Conservation (phyloP, 495 filamentous ascomycete genomes). For the Xylaria nigripes region DNA sequence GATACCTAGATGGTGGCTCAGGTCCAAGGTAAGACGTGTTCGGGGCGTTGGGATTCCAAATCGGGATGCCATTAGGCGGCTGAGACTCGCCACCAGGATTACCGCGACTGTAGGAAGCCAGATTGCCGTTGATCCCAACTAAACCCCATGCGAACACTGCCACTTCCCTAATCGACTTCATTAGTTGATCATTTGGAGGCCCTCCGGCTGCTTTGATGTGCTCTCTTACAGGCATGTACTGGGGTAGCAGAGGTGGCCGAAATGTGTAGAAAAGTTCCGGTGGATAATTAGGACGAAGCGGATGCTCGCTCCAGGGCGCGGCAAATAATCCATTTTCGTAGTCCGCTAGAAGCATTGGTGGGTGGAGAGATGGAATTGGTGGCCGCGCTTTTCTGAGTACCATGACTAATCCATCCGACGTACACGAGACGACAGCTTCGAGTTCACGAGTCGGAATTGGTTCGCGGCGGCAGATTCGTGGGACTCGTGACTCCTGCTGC, state of each 20-base stretch:
- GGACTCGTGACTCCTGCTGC: slow-evolving; percentile 1
- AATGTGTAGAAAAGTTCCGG: slow-evolving; percentile 36
- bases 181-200: slow-evolving; percentile 54
- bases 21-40: slow-evolving; percentile 14
- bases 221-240: slow-evolving; percentile 38
- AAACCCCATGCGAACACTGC: slow-evolving; percentile 79
- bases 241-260: slow-evolving; percentile 33
- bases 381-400: slow-evolving; percentile 70
- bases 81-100: slow-evolving; percentile 50
- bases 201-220: slow-evolving; percentile 40
- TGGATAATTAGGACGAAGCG: slow-evolving; percentile 38
- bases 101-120: slow-evolving; percentile 58
- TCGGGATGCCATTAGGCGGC: slow-evolving; percentile 48
- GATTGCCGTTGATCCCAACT: slow-evolving; percentile 69
- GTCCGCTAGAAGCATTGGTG: slow-evolving; percentile 38
- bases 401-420: slow-evolving; percentile 81
- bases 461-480: slow-evolving; percentile 11
- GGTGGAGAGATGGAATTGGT: slow-evolving; percentile 50
- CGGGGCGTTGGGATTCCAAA: slow-evolving; percentile 39
- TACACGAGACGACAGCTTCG: slow-evolving; percentile 84
- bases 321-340: slow-evolving; percentile 66
- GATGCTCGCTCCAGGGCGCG: slow-evolving; percentile 65
- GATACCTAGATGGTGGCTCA: slow-evolving; percentile 14
- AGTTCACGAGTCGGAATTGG: slow-evolving; percentile 50
- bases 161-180: slow-evolving; percentile 74